Evolutionary conservation across 176 grass and related monocot genomes (phyloP).

Genomic region (Lolium rigidum): DNA sequence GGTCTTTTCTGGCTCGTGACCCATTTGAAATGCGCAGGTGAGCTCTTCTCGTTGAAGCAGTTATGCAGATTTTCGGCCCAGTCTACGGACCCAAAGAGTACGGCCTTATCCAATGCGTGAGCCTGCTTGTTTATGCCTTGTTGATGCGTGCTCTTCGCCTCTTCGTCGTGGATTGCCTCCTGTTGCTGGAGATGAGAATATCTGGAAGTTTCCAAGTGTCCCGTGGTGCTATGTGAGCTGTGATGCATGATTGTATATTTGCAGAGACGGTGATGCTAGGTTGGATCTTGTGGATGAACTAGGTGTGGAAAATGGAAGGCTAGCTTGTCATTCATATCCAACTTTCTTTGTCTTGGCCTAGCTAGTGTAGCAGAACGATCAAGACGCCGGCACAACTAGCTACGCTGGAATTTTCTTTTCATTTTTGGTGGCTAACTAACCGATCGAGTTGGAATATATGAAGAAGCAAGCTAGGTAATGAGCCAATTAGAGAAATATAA

Average conservation of each 20-base stretch:
- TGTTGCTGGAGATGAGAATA: background rate
- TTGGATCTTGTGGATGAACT: background rate
- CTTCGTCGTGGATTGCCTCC: background rate
- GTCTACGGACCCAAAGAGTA: too few relatives aligned
- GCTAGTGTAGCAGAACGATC: too few relatives aligned
- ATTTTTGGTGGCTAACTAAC: background rate
- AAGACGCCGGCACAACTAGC: background rate
- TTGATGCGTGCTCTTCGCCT: background rate
- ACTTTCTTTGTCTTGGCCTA: too few relatives aligned
- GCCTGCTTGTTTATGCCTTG: background rate
- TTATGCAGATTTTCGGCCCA: too few relatives aligned
- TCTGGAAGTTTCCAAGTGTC: conserved; percentile 1
- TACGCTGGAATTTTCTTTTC: background rate
- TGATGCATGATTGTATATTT: too few relatives aligned
- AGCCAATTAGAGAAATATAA: background rate
- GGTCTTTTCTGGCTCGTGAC: too few relatives aligned
- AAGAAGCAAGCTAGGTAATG: background rate
- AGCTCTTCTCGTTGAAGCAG: too few relatives aligned
- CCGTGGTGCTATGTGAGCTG: background rate
- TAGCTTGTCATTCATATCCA: too few relatives aligned
- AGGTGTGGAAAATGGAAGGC: background rate
- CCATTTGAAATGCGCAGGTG: too few relatives aligned
- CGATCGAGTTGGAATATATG: background rate
- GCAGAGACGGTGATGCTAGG: background rate
- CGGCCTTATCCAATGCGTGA: background rate